These are phyloP conservation scores for Lepidium didymum DNA, from an alignment of 345 rosid genomes.

Conservation along the genomic window DNA sequence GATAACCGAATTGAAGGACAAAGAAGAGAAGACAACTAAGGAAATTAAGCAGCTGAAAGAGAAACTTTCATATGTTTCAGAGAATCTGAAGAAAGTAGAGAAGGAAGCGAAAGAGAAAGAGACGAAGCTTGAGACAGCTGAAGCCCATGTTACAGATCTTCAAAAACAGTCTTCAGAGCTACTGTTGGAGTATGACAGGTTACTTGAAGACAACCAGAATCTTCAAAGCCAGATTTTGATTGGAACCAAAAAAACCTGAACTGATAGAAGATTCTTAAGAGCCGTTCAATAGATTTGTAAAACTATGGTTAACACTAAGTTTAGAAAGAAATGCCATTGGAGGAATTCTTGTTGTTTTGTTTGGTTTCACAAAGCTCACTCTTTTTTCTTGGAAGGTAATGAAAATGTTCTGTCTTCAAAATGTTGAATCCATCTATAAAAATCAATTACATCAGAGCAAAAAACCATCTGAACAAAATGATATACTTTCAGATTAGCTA, in stretches of 20 bases:
- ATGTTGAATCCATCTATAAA: not conserved
- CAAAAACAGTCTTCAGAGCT: constrained; percentile 85
- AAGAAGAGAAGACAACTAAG: constrained; percentile 54
- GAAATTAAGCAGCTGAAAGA: constrained; percentile 52
- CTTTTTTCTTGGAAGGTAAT: not conserved
- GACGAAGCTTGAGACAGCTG: constrained; percentile 65
- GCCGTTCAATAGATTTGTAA: not conserved
- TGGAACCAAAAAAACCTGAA: constrained; percentile 2
- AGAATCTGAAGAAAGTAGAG: constrained; percentile 59
- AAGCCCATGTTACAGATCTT: constrained; percentile 66
- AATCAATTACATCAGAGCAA: not conserved
- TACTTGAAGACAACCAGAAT: constrained; percentile 80
- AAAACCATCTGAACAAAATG: not conserved
- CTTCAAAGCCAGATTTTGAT: constrained; percentile 51
- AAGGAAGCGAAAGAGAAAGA: constrained; percentile 60
- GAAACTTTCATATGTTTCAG: constrained; percentile 38
- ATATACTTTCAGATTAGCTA: not conserved
- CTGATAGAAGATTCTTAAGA: not conserved
- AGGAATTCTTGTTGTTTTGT: not conserved
- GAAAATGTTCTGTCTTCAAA: not conserved
- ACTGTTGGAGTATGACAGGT: constrained; percentile 75
- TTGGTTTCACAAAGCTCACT: not conserved
- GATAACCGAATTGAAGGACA: constrained; percentile 47
- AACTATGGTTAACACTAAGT: not conserved
- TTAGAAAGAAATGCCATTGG: not conserved